Evolutionary conservation across 75 land plant species (phyloP).

Genomic region (Pinus tabuliformis): DNA sequence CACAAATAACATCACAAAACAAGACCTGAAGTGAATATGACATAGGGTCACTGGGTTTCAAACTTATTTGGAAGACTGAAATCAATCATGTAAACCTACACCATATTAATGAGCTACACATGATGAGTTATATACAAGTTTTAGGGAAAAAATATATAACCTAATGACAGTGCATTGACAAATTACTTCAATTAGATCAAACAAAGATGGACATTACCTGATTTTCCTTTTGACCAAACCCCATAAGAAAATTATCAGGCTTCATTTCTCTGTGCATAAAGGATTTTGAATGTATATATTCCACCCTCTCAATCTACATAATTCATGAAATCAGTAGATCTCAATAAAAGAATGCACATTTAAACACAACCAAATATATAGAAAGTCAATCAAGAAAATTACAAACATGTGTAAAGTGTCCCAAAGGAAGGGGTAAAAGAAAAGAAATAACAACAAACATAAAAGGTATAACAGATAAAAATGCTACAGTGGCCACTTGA

Average conservation of each 20-base stretch:
- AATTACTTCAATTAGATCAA: constrained; percentile 25
- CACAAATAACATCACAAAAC: neutral
- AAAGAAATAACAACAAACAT: no score
- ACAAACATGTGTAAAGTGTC: neutral
- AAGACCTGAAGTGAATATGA: constrained; percentile 84
- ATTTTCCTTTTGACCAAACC: constrained; percentile 47
- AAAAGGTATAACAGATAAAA: no score
- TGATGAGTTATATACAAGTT: no score
- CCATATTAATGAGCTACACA: neutral
- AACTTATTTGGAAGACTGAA: constrained; percentile 88
- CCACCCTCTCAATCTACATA: constrained; percentile 70
- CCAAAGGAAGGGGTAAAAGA: no score
- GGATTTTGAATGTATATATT: constrained; percentile 76
- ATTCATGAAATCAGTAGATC: constrained; percentile 44
- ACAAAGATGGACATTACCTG: neutral
- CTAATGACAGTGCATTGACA: no score
- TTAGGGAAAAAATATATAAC: no score
- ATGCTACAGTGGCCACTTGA: neutral
- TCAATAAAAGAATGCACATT: constrained; percentile 52
- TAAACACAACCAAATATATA: neutral
- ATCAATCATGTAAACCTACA: constrained; percentile 84
- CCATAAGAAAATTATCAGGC: constrained; percentile 95
- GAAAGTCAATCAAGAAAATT: neutral
- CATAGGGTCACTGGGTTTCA: constrained; percentile 58
- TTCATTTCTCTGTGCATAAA: constrained; percentile 88